Evolutionary conservation across 1,284 basidiomycete species (phyloP).

Genomic region (Cystobasidiaceae sp.): DNA sequence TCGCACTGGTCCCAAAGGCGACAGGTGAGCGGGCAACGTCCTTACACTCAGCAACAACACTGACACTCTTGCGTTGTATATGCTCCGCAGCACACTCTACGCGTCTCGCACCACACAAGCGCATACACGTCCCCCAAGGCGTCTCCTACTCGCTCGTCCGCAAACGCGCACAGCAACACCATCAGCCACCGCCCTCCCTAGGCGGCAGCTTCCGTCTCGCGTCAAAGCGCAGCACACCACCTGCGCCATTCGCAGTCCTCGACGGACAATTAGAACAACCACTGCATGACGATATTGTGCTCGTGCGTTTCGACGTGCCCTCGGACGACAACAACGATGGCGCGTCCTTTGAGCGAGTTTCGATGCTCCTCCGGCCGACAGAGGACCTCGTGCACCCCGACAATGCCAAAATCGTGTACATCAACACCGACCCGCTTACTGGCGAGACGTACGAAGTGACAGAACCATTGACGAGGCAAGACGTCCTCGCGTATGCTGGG

Average conservation of each 20-base stretch:
- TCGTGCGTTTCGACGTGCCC: conserved; percentile 29
- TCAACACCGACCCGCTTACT: conserved; percentile 29
- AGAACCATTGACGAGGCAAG: conserved; percentile 28
- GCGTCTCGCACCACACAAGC: conserved; percentile 4
- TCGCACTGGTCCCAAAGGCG: too few species aligned
- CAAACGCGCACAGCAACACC: neutral
- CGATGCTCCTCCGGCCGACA: conserved; percentile 38
- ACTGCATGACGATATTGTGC: conserved; percentile 15
- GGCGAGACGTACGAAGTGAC: conserved; percentile 28
- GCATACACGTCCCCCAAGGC: conserved; percentile 10
- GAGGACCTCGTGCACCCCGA: conserved; percentile 37
- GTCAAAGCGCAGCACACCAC: conserved; percentile 4
- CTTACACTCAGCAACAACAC: too few species aligned
- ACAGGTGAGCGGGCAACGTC: too few species aligned
- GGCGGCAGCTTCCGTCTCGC: neutral
- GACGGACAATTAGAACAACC: neutral
- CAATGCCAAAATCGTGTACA: conserved; percentile 35
- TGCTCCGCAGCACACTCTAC: conserved; percentile 13
- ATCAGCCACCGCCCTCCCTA: neutral
- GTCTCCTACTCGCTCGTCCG: conserved; percentile 20
- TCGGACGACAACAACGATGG: neutral
- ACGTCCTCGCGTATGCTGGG: conserved; percentile 40
- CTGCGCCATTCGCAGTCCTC: conserved; percentile 16
- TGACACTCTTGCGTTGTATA: too few species aligned
- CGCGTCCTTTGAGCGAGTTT: conserved; percentile 25